phyloP scores from a whole-genome alignment of 139 green algal genomes.

The Tetradesmus lagerheimii region DNA sequence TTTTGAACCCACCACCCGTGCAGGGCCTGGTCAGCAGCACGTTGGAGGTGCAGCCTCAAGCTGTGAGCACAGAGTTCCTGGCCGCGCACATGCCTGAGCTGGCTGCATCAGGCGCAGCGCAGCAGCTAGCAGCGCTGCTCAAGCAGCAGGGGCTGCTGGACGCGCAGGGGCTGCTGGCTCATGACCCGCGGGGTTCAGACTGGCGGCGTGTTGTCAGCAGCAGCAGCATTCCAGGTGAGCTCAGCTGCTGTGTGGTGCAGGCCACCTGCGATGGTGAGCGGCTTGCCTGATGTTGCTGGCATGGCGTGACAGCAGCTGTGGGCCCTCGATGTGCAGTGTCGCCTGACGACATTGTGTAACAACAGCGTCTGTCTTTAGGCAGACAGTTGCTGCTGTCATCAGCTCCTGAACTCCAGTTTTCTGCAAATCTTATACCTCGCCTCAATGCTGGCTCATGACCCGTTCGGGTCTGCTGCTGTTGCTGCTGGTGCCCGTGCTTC shows the following conservation, averaged over 20 bases:
- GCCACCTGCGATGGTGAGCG: too few relatives aligned
- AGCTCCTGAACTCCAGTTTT: too few relatives aligned
- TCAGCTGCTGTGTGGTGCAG: too few relatives aligned
- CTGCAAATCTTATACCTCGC: too few relatives aligned
- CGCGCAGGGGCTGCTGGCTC: neutral
- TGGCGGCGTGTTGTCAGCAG: neutral
- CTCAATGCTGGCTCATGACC: neutral
- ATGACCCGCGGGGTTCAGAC: neutral
- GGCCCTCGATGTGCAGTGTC: too few relatives aligned
- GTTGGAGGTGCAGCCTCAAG: slow-evolving; percentile 44
- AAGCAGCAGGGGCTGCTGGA: slow-evolving; percentile 2
- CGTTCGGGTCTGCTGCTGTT: neutral
- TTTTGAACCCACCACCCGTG: neutral
- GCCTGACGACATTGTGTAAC: too few relatives aligned
- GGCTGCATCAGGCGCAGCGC: slow-evolving; percentile 23
- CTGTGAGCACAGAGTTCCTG: slow-evolving; percentile 54
- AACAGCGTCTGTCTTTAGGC: too few relatives aligned
- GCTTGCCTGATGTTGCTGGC: too few relatives aligned
- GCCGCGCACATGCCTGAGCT: slow-evolving; percentile 15
- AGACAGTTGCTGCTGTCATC: too few relatives aligned
- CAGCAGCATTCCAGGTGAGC: slow-evolving; percentile 18
- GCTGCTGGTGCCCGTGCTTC: neutral
- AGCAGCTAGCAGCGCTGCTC: slow-evolving; percentile 8
- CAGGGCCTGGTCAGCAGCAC: slow-evolving; percentile 44
- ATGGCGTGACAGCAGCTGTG: too few relatives aligned